These are phyloP conservation scores for Noccaea caerulescens DNA, from an alignment of 345 rosid species.

Conservation along the genomic window DNA sequence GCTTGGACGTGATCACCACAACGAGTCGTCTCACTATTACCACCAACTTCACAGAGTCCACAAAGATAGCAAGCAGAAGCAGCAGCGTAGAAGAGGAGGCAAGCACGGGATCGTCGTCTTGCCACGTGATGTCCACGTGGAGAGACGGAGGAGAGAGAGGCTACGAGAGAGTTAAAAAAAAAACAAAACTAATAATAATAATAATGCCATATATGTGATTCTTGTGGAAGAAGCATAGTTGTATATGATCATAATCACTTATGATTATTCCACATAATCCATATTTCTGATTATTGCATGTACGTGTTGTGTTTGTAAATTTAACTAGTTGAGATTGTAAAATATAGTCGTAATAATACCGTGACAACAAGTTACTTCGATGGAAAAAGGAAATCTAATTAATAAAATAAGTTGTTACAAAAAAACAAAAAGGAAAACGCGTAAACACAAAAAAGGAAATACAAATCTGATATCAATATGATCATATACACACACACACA, in stretches of 20 bases:
- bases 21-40: conserved; percentile 47
- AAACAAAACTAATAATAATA: neutral
- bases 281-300: no score
- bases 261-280: no score
- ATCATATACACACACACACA: no score
- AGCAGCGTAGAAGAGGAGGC: conserved; percentile 42
- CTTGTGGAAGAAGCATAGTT: conserved; percentile 7
- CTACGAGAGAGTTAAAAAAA: conserved; percentile 12
- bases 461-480: neutral
- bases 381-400: no score
- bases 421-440: neutral
- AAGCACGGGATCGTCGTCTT: conserved; percentile 16
- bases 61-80: conserved; percentile 54
- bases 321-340: no score
- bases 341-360: no score
- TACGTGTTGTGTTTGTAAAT: no score
- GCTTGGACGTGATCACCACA: conserved; percentile 50
- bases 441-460: neutral
- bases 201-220: neutral
- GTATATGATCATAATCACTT: neutral
- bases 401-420: no score
- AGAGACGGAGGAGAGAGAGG: conserved; percentile 26
- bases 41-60: conserved; percentile 59
- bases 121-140: conserved; percentile 40
- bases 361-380: no score